Percentiles rank a stretch among this genome's conserved stretches.
These are phyloP conservation scores for Styphnolobium japonicum DNA, from an alignment of 306 rosid genomes.

Conservation along the genomic window DNA sequence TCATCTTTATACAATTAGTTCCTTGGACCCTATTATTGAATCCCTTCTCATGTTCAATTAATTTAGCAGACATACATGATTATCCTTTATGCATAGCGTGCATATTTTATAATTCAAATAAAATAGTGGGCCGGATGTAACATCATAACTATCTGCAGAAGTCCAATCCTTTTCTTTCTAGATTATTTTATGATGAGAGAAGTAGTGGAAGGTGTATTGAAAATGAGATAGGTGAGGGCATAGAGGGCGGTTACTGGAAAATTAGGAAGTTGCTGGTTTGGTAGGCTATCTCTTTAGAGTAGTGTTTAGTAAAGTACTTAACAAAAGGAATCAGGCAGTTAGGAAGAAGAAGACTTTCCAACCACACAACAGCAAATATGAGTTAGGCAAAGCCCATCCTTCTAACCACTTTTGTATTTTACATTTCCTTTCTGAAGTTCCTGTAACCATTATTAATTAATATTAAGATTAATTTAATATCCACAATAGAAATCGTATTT, in stretches of 20 bases:
- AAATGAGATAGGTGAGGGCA: constrained; percentile 12
- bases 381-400: constrained; percentile 38
- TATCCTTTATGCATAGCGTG: constrained; percentile 24
- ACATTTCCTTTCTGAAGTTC: background rate
- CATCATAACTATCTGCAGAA: constrained; percentile 7
- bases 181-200: background rate
- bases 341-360: constrained; percentile 85
- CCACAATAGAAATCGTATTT: background rate
- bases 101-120: background rate
- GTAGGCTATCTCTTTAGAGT: constrained; percentile 49
- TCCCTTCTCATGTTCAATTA: background rate
- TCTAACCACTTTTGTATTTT: constrained; percentile 30
- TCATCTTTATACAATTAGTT: constrained; percentile 17
- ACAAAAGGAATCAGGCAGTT: constrained; percentile 47
- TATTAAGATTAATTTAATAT: background rate
- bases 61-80: constrained; percentile 36
- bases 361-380: constrained; percentile 64
- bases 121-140: constrained; percentile 16
- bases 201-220: background rate
- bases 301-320: constrained; percentile 26
- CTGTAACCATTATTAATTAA: constrained; percentile 18
- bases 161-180: constrained; percentile 9
- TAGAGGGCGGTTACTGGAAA: background rate
- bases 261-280: constrained; percentile 34
- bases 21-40: constrained; percentile 35